Percentiles rank a stretch among this genome's conserved stretches.
Conservation (phyloP, 805 yeast species). For the Zygosaccharomyces gambellarensis region DNA sequence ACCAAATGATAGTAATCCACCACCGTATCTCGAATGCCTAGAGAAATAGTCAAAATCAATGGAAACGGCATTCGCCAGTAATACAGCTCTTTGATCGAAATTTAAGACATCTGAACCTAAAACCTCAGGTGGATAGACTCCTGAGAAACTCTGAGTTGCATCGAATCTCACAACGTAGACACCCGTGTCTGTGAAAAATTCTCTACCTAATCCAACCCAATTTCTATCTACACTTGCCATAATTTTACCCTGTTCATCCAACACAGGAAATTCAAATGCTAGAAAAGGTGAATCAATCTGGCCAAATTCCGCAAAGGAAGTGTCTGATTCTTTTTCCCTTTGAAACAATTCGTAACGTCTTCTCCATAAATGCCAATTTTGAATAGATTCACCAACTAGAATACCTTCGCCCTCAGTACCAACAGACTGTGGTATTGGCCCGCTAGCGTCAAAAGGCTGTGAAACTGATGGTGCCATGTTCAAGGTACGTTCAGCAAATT, state of each 20-base stretch:
- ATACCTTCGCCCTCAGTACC: constrained; percentile 41
- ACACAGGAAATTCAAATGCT: constrained; percentile 79
- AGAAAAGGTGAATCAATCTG: constrained; percentile 81
- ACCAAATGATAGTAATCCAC: constrained; percentile 35
- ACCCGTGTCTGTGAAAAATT: constrained; percentile 91
- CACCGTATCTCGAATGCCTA: constrained; percentile 69
- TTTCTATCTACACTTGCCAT: constrained; percentile 81
- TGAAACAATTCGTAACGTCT: constrained; percentile 77
- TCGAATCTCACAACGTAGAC: constrained; percentile 85
- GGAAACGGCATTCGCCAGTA: constrained; percentile 83
- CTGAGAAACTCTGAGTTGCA: constrained; percentile 54
- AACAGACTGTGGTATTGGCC: constrained; percentile 18
- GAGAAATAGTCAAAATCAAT: constrained; percentile 96
- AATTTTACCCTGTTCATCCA: constrained; percentile 51
- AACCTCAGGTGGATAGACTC: constrained; percentile 44
- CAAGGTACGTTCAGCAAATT: constrained; percentile 1
- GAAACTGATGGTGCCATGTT: neutral
- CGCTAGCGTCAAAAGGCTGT: constrained; percentile 10
- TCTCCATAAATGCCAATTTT: constrained; percentile 94
- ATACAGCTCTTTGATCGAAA: constrained; percentile 77
- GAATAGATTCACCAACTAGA: constrained; percentile 78
- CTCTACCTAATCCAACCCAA: constrained; percentile 94
- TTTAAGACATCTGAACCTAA: constrained; percentile 44
- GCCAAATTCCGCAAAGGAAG: constrained; percentile 70
- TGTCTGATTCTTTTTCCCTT: constrained; percentile 36